Percentiles rank a stretch among this genome's conserved stretches.
These are phyloP conservation scores for Carex kokanica DNA, from an alignment of 176 grass and related monocot genomes.

Conservation along the genomic window DNA sequence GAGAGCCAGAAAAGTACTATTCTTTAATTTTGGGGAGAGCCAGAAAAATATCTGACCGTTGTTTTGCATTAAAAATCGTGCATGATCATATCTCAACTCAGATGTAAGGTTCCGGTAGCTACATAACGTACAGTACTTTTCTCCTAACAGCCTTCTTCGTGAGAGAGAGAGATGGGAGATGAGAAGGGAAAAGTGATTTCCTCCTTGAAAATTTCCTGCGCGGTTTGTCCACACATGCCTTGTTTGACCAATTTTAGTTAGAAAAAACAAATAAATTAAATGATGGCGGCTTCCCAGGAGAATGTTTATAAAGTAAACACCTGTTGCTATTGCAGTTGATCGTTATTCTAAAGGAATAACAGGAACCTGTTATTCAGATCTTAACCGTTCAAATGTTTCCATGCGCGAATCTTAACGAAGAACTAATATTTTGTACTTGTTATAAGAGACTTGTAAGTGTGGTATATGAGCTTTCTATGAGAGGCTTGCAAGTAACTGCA, in stretches of 20 bases:
- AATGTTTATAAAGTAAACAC: not conserved
- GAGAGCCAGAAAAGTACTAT: too few relatives aligned
- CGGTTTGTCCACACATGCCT: not conserved
- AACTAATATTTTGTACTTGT: too few relatives aligned
- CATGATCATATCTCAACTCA: not conserved
- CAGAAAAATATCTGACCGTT: not conserved
- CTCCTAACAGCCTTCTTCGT: not conserved
- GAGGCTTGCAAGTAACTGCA: conserved; percentile 1
- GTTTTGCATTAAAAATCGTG: not conserved
- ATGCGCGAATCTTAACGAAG: too few relatives aligned
- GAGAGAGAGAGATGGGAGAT: too few relatives aligned
- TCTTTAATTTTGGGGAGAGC: too few relatives aligned
- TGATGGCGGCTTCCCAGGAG: not conserved
- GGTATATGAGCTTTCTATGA: not conserved
- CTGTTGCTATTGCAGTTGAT: not conserved
- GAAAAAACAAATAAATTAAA: not conserved
- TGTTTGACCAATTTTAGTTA: conserved; percentile 1
- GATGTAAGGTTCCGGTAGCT: not conserved
- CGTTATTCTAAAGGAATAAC: too few relatives aligned
- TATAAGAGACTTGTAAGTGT: not conserved
- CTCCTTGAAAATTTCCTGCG: not conserved
- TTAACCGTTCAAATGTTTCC: too few relatives aligned
- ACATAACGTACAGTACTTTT: not conserved
- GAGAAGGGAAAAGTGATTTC: not conserved
- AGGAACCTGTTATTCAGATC: too few relatives aligned